Base-by-base conservation (phyloP, 768 basidiomycete genomes). In the Suillus variegatus region DNA sequence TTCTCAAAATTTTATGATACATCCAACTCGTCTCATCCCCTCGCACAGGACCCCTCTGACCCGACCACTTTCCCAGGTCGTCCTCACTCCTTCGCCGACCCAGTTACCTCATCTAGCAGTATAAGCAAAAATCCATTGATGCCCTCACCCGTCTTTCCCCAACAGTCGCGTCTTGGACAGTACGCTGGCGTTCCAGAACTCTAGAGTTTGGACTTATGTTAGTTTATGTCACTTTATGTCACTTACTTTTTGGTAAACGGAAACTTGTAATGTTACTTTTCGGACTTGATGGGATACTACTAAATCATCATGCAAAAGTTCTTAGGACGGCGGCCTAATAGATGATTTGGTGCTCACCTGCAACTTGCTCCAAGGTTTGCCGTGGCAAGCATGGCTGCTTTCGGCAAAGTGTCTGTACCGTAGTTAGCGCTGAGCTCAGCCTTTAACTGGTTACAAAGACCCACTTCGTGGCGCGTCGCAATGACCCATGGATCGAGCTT, bases 41-140 rank as follows among this genome's bases (percentile, higher is more conserved):
- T 47, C 14, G 58, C 28, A n/a, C 52, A 79, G 78, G 73, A 79
- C 43, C 78, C 79, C 3, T 74, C 78, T 41, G 79, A 79, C 57
- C 78, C 78, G 10, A 73, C 70, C 35, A 79, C 78, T 54, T 79
- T 79, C 71, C 79, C 78, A 22, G n/a, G 61, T 54, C 66, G 73
- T 10, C 69, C 74, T 4, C 64, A 68, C 46, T 64, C 67, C 9
- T 49, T 64, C 9, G 69, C 69, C 56, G 36, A 63, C 14, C 49
- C 43, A 20, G 65, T 60, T 7, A 54, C 20, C 44, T 63, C 69
- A 7, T 64, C 66, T 2, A 60, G 43, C 14, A 68, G 66, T 5
- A 20, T 28, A 18, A 4, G 57, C 46, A 65, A 58, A 25, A 55
- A 38, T 20, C 12, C 64, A 25, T 18, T 47, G 25, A 9, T 67